These are phyloP conservation scores for Cladophialophora bantiana DNA, from an alignment of 2,329 filamentous ascomycete species.

Conservation along the genomic window DNA sequence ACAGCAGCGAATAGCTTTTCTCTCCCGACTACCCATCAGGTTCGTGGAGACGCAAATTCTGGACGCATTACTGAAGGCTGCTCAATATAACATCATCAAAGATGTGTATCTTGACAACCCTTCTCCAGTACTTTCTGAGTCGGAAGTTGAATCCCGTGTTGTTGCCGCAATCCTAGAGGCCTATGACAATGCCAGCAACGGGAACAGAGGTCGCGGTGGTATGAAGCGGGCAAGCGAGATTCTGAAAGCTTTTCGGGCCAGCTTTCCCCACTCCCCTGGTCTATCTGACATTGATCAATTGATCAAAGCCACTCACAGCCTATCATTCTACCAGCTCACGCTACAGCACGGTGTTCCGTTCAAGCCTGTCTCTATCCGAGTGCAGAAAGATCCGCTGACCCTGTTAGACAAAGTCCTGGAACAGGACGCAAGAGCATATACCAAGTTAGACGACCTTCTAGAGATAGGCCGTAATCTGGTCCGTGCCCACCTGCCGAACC, in stretches of 20 bases:
- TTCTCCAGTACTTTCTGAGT: slow-evolving; percentile 48
- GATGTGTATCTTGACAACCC: slow-evolving; percentile 48
- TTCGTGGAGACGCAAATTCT: slow-evolving; percentile 62
- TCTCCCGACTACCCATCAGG: slow-evolving; percentile 42
- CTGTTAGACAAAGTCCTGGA: slow-evolving; percentile 67
- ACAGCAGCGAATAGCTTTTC: slow-evolving; percentile 31
- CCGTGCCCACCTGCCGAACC: slow-evolving; percentile 49
- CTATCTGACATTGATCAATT: slow-evolving; percentile 60
- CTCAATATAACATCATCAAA: slow-evolving; percentile 52
- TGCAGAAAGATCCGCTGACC: slow-evolving; percentile 65
- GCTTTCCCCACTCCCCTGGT: slow-evolving; percentile 50
- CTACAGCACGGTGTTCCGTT: slow-evolving; percentile 71
- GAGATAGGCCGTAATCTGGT: slow-evolving; percentile 67
- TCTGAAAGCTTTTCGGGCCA: slow-evolving; percentile 52
- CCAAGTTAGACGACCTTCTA: slow-evolving; percentile 68
- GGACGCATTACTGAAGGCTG: slow-evolving; percentile 60
- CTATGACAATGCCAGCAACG: slow-evolving; percentile 72
- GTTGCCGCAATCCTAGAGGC: slow-evolving; percentile 60
- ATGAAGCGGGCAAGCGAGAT: slow-evolving; percentile 68
- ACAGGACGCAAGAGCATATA: slow-evolving; percentile 68
- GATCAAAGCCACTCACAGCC: slow-evolving; percentile 66
- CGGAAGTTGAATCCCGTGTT: slow-evolving; percentile 61
- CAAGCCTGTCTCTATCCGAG: slow-evolving; percentile 71
- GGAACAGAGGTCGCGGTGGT: slow-evolving; percentile 67
- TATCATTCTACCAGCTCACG: slow-evolving; percentile 70